Base-by-base conservation (phyloP, 148 eudicot species). In the Pouteria glomerata region DNA sequence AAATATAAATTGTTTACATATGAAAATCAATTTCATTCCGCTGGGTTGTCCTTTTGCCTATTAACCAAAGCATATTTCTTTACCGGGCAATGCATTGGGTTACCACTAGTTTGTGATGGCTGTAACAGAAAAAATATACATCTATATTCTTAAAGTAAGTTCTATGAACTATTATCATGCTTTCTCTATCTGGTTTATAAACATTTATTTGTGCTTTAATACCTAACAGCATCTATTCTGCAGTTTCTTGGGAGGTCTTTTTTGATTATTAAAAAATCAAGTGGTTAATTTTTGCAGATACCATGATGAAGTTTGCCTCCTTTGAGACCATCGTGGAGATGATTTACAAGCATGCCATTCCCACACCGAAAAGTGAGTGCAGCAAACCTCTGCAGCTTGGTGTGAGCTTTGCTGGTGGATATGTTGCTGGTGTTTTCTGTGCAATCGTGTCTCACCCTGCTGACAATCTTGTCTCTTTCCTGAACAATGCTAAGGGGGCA, bases 291-390 rank as follows among this genome's bases (percentile, higher is more conserved):
- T n/a, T 41, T 82, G 71, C 86, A 93, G 96, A 90, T 83, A 93
- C 98, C n/a, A 90, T 90, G 98, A 93, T 93, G 98, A 88, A 93
- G 82, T 93, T 90, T 87, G 96, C 98, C 41, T 93, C 98, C 14
- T 93, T 93, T 63, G 98, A 93, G 89, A 86, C 81, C n/a, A 90
- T 90, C 42, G 96, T 93, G 69, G 98, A 93, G 85, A 41, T 73
- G 80, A 70, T 93, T 34, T 93, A 93, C 77, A 88, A 93, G 81
- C 82, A 88, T 79, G 96, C 96, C 55, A 87, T 93, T 70, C 98
- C 96, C 68, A 82, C 79, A 12, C 96, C 98, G 1, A 93, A 93
- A 74, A 79, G 80, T 52, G 86, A 93, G 68, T 90, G 98, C 85
- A 88, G 91, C 90, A 93, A 93, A 76, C 39, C 82, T 47, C 73